Base-by-base conservation (phyloP, 805 yeast genomes). In the Pichia membranifaciens region DNA sequence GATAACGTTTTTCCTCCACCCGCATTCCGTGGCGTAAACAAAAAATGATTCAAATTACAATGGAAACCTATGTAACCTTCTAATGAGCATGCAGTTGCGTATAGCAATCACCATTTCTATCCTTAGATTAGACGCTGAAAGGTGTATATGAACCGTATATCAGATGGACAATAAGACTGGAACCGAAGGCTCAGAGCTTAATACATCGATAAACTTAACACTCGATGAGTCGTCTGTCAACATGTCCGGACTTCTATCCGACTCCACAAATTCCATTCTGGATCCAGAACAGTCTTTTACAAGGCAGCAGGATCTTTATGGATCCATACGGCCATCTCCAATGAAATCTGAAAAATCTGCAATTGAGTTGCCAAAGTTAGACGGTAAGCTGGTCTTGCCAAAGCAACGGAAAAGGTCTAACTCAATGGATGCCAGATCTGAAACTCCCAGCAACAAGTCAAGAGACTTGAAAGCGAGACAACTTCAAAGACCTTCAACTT, bases 301-400 rank as follows among this genome's bases (percentile, higher is more conserved):
- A 2, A 57, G 51, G 6, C 63, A 58, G 22, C 62, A 59, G 33
- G 50, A 51, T 4, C 36, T 60, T 3, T 60, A 61, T 36, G 65
- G 65, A 0, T 48, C 44, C 18, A 50, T 55, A 6, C 22, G 37
- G n/a, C 62, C 64, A 3, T 51, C 66, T 15, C 66, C 66, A 12
- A 47, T 53, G 20, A 61, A 61, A 42, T 42, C 39, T 5, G 56
- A 51, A 15, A 54, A 56, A 32, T 54, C 56, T 0, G 23, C 38
- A 5, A 8, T 36, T 1, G 2, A 2, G 15, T 36, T 59, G 28
- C 60, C 64, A 0, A 48, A 54, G 16, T 38, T 60, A 15, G 43
- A 47, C 2, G 35, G 45, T 2, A 54, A 51, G 28, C 47, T 61
- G 3, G 20, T 51, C 1, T 39, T 61, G n/a, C 65, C 62, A 2